Conservation (phyloP, 2,329 filamentous ascomycete genomes). For the Chaetomium olivaceum region DNA sequence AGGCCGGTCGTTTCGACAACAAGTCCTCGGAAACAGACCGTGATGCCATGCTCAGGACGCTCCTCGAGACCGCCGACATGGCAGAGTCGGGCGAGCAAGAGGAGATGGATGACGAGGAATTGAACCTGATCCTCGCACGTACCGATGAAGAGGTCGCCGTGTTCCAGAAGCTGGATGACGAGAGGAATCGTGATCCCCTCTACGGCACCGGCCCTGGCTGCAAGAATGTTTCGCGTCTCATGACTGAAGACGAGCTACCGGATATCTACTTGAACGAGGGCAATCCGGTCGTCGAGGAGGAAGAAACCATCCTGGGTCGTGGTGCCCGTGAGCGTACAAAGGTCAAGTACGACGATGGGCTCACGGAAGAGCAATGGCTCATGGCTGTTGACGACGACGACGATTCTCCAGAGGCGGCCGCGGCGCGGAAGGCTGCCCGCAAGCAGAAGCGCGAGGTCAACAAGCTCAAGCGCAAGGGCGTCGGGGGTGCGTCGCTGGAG, state of each 20-base stretch:
- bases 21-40: constrained; percentile 98
- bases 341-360: constrained; percentile 93
- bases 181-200: constrained; percentile 62
- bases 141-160: constrained; percentile 73
- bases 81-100: constrained; percentile 74
- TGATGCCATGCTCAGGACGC: constrained; percentile 91
- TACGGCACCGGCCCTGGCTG: constrained; percentile 70
- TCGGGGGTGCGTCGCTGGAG: constrained; percentile 46
- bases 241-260: constrained; percentile 83
- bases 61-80: constrained; percentile 80
- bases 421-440: constrained; percentile 82
- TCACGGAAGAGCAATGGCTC: constrained; percentile 98
- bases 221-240: constrained; percentile 73
- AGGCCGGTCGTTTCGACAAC: constrained; percentile 98
- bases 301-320: constrained; percentile 75
- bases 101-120: constrained; percentile 97
- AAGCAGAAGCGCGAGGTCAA: constrained; percentile 79
- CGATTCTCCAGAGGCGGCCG: constrained; percentile 88
- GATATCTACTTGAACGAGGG: constrained; percentile 92
- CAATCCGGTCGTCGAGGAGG: constrained; percentile 77
- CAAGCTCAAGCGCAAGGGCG: constrained; percentile 60
- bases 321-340: constrained; percentile 93
- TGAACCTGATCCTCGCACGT: constrained; percentile 92
- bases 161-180: constrained; percentile 83
- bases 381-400: constrained; percentile 97